Evolutionary conservation across 331 rosid genomes (phyloP), one percentile per base, ranked within the genome.

Genomic region (Pyracantha coccinea): DNA sequence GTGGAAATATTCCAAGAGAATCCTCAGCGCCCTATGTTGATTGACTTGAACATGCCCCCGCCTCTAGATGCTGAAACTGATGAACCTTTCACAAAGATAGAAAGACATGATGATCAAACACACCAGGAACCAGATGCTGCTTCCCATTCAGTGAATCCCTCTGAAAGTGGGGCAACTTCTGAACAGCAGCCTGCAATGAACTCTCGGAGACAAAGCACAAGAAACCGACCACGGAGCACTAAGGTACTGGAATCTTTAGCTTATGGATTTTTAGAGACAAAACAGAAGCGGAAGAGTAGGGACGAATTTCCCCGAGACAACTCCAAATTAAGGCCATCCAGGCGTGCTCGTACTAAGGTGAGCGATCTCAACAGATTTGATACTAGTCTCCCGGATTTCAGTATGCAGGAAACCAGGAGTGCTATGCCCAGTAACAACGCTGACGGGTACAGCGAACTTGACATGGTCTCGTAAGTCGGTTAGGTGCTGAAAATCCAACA

Each of bases 231-330:
- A 14, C 97, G 85, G 14, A 93, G 96, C 38, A 58, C 89, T 15
- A 91, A 84, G 83, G 97, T 81, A 73, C 88, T 93, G 71, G 98
- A 93, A 83, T 92, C 98, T 82, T 85, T 85, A 69, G 98, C 97
- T 76, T 86, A 79, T 66, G 98, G 97, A 28, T 89, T 80, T 79
- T 80, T 91, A n/a, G 98, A 91, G 81, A 78, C 80, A 76, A 93
- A 93, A 84, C 96, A 93, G 85, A 91, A 91, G 81, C 88, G 94
- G 55, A 89, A 79, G 72, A 50, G 81, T 41, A 82, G 84, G 72
- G 96, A 89, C 20, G 35, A 62, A 45, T 77, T 78, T 63, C 62
- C 19, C 11, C 78, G 25, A 25, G 95, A 85, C 14, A 54, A 66
- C 62, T 75, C 69, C 35, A 67, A 79, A 50, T 50, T 50, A 50